Conservation (phyloP, 257 asterid species). For the Agastache rugosa region DNA sequence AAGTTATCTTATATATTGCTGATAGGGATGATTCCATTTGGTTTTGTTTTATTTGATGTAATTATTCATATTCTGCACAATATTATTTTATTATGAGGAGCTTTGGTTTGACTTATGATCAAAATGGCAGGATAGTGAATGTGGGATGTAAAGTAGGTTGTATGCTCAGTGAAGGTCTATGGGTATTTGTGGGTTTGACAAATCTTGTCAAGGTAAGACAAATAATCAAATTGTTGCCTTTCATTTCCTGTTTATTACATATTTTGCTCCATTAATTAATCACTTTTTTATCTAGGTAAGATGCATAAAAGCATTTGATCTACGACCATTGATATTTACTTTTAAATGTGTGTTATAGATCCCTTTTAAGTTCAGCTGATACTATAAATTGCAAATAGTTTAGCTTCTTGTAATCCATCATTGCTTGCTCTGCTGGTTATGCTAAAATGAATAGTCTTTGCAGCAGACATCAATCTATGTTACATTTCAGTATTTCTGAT, state of each 20-base stretch:
- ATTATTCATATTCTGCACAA: no score
- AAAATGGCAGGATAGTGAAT: slow-evolving; percentile 69
- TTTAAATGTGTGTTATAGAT: background rate
- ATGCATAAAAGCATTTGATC: slow-evolving; percentile 27
- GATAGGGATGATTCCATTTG: no score
- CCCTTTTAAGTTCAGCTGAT: background rate
- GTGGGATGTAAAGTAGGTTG: slow-evolving; percentile 82
- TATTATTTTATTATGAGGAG: no score
- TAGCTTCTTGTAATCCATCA: background rate
- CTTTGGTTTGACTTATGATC: no score
- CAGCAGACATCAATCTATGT: background rate
- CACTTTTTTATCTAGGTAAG: background rate
- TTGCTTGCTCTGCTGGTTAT: background rate
- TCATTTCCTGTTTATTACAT: slow-evolving; percentile 5
- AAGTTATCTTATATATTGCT: no score
- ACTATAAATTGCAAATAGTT: background rate
- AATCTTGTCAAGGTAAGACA: slow-evolving; percentile 84
- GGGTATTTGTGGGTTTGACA: slow-evolving; percentile 89
- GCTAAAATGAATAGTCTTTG: background rate
- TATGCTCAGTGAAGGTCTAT: slow-evolving; percentile 94
- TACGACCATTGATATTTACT: no score
- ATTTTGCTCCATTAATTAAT: background rate
- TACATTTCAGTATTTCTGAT: background rate
- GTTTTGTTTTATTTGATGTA: no score
- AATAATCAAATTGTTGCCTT: slow-evolving; percentile 13